phyloP scores from a whole-genome alignment of 345 rosid genomes.

The Capsella bursapastoris region DNA sequence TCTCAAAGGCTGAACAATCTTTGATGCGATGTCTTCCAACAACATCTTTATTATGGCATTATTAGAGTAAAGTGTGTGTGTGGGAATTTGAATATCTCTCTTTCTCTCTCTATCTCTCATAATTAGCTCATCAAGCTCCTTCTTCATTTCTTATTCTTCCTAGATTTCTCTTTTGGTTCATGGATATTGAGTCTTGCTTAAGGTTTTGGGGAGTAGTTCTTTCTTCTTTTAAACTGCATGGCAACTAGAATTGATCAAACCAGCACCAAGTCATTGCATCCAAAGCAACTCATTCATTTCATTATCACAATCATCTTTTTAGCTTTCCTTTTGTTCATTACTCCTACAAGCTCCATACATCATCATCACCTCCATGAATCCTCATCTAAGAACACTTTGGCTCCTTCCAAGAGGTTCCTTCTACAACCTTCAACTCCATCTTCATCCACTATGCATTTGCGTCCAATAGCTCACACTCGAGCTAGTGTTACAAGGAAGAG shows the following conservation, averaged over 20 bases:
- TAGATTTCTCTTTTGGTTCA: constrained; percentile 49
- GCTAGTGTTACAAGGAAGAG: constrained; percentile 24
- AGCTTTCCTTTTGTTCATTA: constrained; percentile 43
- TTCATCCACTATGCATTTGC: constrained; percentile 37
- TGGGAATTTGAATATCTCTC: constrained; percentile 7
- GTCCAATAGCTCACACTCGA: constrained; percentile 33
- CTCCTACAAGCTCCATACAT: constrained; percentile 26
- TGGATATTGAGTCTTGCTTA: constrained; percentile 83
- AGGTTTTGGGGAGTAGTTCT: constrained; percentile 70
- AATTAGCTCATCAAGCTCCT: constrained; percentile 28
- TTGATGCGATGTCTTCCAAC: constrained; percentile 29
- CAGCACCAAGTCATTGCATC: constrained; percentile 43
- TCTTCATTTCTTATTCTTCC: constrained; percentile 17
- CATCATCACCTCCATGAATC: constrained; percentile 5
- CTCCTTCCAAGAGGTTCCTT: constrained; percentile 52
- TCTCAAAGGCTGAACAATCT: constrained; percentile 24
- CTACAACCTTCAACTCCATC: constrained; percentile 44
- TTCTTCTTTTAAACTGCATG: constrained; percentile 57
- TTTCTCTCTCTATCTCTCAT: constrained; percentile 32
- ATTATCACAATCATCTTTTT: constrained; percentile 45
- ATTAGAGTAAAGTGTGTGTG: constrained; percentile 11
- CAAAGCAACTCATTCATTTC: constrained; percentile 15
- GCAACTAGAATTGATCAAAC: constrained; percentile 52
- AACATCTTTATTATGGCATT: constrained; percentile 19
- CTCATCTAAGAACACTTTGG: constrained; percentile 6